Percentiles rank a stretch among this genome's conserved stretches.
Conservation (phyloP, 768 basidiomycete genomes). For the Lactarius hatsudake region DNA sequence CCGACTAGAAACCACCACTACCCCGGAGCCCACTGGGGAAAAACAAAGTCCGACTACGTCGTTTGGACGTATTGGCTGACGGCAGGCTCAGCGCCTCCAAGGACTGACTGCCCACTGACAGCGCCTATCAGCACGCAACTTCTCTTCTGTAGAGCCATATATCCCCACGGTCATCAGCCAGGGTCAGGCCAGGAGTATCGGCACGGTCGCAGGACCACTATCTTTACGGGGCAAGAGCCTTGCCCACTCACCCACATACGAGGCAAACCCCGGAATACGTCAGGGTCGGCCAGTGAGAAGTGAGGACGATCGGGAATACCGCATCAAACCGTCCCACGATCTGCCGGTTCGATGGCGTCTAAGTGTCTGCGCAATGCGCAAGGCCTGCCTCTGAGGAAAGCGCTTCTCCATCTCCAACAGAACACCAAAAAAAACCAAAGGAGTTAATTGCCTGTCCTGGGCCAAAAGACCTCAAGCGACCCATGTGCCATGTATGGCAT, state of each 20-base stretch:
- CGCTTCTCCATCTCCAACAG: background rate
- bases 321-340: background rate
- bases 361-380: background rate
- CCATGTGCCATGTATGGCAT: background rate
- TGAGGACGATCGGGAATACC: background rate
- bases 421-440: background rate
- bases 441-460: background rate
- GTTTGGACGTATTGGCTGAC: background rate
- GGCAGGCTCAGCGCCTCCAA: background rate
- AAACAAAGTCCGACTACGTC: constrained; percentile 9
- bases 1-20: background rate
- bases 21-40: constrained; percentile 6
- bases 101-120: background rate
- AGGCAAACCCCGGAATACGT: constrained; percentile 8
- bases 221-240: background rate
- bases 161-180: background rate
- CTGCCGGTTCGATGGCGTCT: background rate
- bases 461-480: background rate
- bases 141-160: background rate
- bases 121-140: constrained; percentile 3
- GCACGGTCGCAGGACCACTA: background rate
- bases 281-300: constrained; percentile 1
- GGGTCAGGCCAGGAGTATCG: background rate
- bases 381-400: background rate
- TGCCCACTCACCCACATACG: background rate